Conservation (phyloP, 169 alveolate species). For the Cryptosporidium ryanae region DNA sequence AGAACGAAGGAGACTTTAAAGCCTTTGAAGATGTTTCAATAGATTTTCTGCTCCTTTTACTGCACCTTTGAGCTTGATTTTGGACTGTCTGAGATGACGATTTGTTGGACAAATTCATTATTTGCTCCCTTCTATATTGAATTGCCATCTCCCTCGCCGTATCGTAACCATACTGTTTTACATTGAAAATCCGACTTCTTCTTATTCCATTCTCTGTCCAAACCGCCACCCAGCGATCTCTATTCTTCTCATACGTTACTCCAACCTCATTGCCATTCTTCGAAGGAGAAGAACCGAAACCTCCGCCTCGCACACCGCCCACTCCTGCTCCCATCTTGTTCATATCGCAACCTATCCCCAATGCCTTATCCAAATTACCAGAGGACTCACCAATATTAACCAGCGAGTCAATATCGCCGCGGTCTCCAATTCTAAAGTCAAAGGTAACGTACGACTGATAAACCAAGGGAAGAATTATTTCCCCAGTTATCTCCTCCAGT, state of each 20-base stretch:
- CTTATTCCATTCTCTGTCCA: constrained; percentile 75
- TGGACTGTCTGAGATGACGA: neutral
- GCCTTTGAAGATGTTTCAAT: constrained; percentile 1
- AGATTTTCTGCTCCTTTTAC: constrained; percentile 40
- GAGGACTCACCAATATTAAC: constrained; percentile 4
- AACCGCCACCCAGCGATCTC: constrained; percentile 76
- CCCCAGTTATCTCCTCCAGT: constrained; percentile 10
- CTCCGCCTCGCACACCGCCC: neutral
- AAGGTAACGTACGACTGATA: constrained; percentile 57
- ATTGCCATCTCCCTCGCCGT: constrained; percentile 73
- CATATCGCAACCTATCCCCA: neutral
- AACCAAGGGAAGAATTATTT: constrained; percentile 48
- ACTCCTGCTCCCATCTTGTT: neutral
- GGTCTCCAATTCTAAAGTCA: neutral
- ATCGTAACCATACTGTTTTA: constrained; percentile 71
- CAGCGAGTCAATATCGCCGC: neutral
- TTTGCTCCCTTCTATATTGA: constrained; percentile 64
- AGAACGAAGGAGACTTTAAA: constrained; percentile 36
- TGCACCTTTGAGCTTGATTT: neutral
- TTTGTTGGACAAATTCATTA: constrained; percentile 9
- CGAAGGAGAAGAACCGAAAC: constrained; percentile 19
- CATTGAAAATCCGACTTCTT: constrained; percentile 73
- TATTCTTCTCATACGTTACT: constrained; percentile 65
- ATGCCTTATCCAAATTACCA: neutral
- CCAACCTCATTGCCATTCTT: constrained; percentile 65